Evolutionary conservation across 192 early-diverging fungal genomes (phyloP), one percentile per base, ranked within the genome.

Genomic region (Coemansia sp.): DNA sequence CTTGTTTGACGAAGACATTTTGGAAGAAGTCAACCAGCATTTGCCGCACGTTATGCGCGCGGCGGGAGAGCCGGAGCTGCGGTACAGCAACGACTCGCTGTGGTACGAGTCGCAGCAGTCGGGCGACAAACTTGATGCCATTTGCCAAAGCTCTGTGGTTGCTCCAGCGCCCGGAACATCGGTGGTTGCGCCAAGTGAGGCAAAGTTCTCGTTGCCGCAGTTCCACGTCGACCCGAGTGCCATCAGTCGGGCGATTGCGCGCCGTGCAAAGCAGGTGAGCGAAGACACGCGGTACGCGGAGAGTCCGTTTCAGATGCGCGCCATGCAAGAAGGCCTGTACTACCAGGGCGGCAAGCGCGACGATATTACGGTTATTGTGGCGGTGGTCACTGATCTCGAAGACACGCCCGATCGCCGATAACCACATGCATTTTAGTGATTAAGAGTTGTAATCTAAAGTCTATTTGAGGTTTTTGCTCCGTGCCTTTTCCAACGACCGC

Each of bases 341-440:
- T 93, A 90, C 75, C 88, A 93, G 76, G 96, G 96, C 41, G 97
- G 97, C 45, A 98, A 98, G 67, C 78, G 85, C 64, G 97, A 98
- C 77, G 97, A 98, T 77, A 93, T 97, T 59, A 93, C 92, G 17
- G 92, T 97, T 2, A 59, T 97, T 23, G 89, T 92, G 2, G 95
- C 91, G 4, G 86, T 95, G 8, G 87, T 98, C 17, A 85, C 87
- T 66, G 90, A 90, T 59, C 77, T 85, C 39, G 89, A 91, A 64
- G 89, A 91, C 62, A 83, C 87, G 16, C 89, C 89, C 11, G 87
- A 91, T 54, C 82, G 89, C 14, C 88, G 89, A 37, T 86, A 55
- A 68, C 31, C 21, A 21, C 21, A 21, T 21, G 21, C 21, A 21
- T 21, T 21, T 21, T 21, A 21, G 8, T 8, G 31, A 8, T 35